Percentiles rank a stretch among this genome's conserved stretches.
Conservation (phyloP, 345 rosid species). For the Populus simonii region DNA sequence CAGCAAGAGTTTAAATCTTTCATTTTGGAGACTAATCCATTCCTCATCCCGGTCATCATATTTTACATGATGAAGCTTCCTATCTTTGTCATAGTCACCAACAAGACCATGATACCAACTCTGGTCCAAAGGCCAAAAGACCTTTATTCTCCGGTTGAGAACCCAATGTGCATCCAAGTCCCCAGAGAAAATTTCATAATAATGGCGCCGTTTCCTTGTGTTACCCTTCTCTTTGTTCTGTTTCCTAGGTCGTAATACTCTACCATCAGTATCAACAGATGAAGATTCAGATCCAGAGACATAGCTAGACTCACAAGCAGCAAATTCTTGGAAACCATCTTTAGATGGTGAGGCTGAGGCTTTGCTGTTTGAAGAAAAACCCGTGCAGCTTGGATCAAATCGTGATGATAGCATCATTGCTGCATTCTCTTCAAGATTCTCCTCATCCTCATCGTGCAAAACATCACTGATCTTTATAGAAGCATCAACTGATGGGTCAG, state of each 20-base stretch:
- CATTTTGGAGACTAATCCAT: constrained; percentile 80
- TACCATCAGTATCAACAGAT: constrained; percentile 55
- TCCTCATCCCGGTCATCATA: constrained; percentile 99
- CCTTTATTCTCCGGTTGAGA: constrained; percentile 68
- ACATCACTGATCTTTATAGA: constrained; percentile 36
- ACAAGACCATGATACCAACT: constrained; percentile 87
- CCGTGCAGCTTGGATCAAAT: constrained; percentile 83
- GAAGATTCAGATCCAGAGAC: constrained; percentile 48
- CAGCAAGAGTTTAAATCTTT: constrained; percentile 80
- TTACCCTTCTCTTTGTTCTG: constrained; percentile 49
- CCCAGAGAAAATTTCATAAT: constrained; percentile 63
- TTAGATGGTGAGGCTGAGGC: constrained; percentile 40
- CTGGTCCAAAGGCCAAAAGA: constrained; percentile 95
- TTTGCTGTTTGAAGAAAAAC: constrained; percentile 56
- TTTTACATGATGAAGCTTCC: constrained; percentile 80
- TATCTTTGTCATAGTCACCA: constrained; percentile 63
- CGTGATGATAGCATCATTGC: constrained; percentile 95
- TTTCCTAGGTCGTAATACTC: constrained; percentile 73
- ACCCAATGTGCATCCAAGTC: constrained; percentile 77
- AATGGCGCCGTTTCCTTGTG: constrained; percentile 75
- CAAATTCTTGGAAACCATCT: constrained; percentile 32
- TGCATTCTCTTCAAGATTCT: constrained; percentile 96
- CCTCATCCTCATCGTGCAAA: constrained; percentile 68
- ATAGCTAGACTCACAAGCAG: constrained; percentile 29
- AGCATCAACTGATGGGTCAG: constrained; percentile 35